phyloP scores from a whole-genome alignment of 441 rosid species.

The Croton setiger region DNA sequence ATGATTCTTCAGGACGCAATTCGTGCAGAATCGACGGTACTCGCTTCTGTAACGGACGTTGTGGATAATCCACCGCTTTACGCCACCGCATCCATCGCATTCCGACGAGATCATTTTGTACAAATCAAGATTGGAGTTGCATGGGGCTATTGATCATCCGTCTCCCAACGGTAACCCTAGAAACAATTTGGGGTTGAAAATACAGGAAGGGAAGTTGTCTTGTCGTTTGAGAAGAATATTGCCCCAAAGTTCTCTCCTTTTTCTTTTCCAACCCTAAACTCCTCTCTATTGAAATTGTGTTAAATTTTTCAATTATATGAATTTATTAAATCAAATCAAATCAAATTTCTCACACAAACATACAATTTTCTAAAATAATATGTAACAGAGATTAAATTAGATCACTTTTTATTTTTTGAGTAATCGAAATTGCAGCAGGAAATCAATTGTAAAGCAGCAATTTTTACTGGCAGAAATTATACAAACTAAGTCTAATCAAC shows the following conservation, averaged over 20 bases:
- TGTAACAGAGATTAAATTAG: too few relatives aligned
- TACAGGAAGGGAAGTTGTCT: too few relatives aligned
- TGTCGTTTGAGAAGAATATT: too few relatives aligned
- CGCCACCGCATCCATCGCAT: constrained; percentile 48
- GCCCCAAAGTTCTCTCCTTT: too few relatives aligned
- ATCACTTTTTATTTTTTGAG: too few relatives aligned
- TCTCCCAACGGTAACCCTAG: not conserved
- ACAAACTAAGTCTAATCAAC: not conserved
- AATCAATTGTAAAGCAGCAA: not conserved
- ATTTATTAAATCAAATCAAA: too few relatives aligned
- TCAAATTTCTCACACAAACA: too few relatives aligned
- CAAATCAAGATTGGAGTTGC: not conserved
- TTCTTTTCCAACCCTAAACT: too few relatives aligned
- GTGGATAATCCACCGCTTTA: constrained; percentile 49
- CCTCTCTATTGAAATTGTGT: too few relatives aligned
- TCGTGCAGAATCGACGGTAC: constrained; percentile 65
- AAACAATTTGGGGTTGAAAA: too few relatives aligned
- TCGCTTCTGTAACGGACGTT: constrained; percentile 40
- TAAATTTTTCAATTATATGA: too few relatives aligned
- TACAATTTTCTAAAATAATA: too few relatives aligned
- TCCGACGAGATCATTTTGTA: constrained; percentile 20
- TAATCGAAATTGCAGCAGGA: not conserved
- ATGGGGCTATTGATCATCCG: not conserved
- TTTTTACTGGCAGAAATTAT: not conserved
- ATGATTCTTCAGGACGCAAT: constrained; percentile 62